Evolutionary conservation across 2,329 filamentous ascomycete genomes (phyloP).

Genomic region (Colletotrichum sp.): DNA sequence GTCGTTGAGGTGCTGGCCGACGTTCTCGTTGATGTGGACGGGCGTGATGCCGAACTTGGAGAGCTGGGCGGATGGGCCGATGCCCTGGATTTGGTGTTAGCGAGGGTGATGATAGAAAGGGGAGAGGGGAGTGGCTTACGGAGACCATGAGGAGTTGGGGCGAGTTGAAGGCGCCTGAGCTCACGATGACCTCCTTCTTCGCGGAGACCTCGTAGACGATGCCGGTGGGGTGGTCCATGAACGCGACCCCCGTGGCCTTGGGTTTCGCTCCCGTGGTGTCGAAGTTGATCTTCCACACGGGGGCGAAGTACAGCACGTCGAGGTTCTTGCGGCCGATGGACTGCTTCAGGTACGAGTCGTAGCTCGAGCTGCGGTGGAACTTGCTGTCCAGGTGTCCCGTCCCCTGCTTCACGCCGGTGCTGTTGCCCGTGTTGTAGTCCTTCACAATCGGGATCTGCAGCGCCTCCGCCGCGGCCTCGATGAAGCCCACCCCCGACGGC

Average conservation of each 20-base stretch:
- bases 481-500: slow-evolving; percentile 31
- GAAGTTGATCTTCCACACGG: slow-evolving; percentile 24
- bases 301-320: slow-evolving; percentile 28
- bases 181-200: slow-evolving; percentile 20
- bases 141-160: slow-evolving; percentile 24
- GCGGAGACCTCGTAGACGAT: slow-evolving; percentile 20
- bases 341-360: slow-evolving; percentile 27
- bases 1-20: slow-evolving; percentile 30
- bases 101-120: neutral
- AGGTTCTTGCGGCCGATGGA: slow-evolving; percentile 24
- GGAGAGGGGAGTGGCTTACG: neutral
- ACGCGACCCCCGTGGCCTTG: slow-evolving; percentile 26
- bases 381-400: slow-evolving; percentile 27
- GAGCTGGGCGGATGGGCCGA: slow-evolving; percentile 23
- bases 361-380: slow-evolving; percentile 28
- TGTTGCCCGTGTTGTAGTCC: slow-evolving; percentile 30
- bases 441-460: slow-evolving; percentile 26
- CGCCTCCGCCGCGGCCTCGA: slow-evolving; percentile 25
- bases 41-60: slow-evolving; percentile 26
- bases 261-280: slow-evolving; percentile 22
- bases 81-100: slow-evolving; percentile 18
- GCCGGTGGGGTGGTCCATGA: slow-evolving; percentile 28
- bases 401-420: slow-evolving; percentile 32
- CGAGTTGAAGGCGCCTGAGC: slow-evolving; percentile 20
- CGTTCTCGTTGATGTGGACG: slow-evolving; percentile 27